Conservation (phyloP, 345 rosid species). For the Eutrema heterophyllum region DNA sequence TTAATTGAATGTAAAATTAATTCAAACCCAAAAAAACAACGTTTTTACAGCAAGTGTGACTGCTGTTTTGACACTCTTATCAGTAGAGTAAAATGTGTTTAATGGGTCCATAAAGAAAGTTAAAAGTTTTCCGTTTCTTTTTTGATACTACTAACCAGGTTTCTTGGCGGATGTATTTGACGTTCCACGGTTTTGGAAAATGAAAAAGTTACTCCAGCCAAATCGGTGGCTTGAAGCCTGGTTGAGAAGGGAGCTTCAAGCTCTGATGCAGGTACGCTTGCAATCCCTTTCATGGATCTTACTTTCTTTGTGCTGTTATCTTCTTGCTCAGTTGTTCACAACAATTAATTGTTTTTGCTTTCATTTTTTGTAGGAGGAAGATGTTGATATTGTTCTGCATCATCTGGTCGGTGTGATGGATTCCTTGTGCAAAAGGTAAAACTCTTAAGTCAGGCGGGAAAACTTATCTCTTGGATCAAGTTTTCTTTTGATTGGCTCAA, state of each 20-base stretch:
- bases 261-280: slow-evolving; percentile 60
- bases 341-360: background rate
- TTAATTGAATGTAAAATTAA: no score
- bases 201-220: slow-evolving; percentile 50
- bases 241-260: slow-evolving; percentile 84
- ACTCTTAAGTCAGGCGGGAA: background rate
- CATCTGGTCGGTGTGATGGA: slow-evolving; percentile 69
- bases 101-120: background rate
- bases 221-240: slow-evolving; percentile 62
- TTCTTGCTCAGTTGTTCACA: background rate
- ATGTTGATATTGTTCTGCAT: slow-evolving; percentile 61
- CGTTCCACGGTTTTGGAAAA: slow-evolving; percentile 61
- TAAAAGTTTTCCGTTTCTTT: background rate
- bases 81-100: background rate
- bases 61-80: no score
- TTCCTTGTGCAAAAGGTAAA: slow-evolving; percentile 58
- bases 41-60: no score
- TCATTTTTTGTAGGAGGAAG: slow-evolving; percentile 52
- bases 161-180: slow-evolving; percentile 42
- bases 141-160: slow-evolving; percentile 40
- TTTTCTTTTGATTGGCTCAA: background rate
- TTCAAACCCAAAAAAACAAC: no score
- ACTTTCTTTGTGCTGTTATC: background rate
- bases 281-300: background rate
- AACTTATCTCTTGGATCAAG: background rate